phyloP scores from a whole-genome alignment of 2,329 filamentous ascomycete species.

The Talaromyces sp. region DNA sequence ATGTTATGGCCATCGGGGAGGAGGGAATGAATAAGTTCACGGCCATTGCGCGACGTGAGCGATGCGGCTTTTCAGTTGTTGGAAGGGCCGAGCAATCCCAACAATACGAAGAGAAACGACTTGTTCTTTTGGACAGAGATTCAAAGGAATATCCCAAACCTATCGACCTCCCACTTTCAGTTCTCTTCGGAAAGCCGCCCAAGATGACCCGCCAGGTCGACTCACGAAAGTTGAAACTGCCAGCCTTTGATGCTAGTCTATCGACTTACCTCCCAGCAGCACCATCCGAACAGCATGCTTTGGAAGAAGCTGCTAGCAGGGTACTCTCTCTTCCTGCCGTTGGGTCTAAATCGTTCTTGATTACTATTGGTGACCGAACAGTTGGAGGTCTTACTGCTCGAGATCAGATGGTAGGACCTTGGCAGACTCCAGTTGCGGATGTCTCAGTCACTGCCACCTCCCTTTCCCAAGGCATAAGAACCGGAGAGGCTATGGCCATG shows the following conservation, averaged over 20 bases:
- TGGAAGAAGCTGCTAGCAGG: conserved; percentile 69
- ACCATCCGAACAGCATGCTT: conserved; percentile 43
- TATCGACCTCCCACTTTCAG: conserved; percentile 84
- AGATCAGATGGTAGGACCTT: conserved; percentile 94
- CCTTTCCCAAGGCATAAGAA: conserved; percentile 64
- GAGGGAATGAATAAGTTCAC: conserved; percentile 69
- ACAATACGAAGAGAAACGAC: conserved; percentile 58
- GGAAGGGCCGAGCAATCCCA: conserved; percentile 65
- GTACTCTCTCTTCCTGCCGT: conserved; percentile 83
- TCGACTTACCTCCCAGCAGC: conserved; percentile 59
- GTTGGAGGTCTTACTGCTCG: conserved; percentile 83
- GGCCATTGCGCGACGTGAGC: conserved; percentile 69
- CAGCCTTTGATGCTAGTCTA: conserved; percentile 70
- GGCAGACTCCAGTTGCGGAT: conserved; percentile 91
- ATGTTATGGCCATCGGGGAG: conserved; percentile 81
- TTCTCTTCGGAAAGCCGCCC: conserved; percentile 82
- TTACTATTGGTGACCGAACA: conserved; percentile 90
- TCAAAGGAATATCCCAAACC: conserved; percentile 68
- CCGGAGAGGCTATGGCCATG: conserved; percentile 96
- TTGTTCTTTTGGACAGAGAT: conserved; percentile 77
- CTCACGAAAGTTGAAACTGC: conserved; percentile 62
- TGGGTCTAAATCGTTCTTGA: conserved; percentile 94
- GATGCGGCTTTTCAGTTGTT: conserved; percentile 88
- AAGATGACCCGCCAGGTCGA: conserved; percentile 71
- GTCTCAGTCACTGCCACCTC: conserved; percentile 87